Evolutionary conservation across 176 grass and related monocot genomes (phyloP).

Genomic region (Eleusine coracana): DNA sequence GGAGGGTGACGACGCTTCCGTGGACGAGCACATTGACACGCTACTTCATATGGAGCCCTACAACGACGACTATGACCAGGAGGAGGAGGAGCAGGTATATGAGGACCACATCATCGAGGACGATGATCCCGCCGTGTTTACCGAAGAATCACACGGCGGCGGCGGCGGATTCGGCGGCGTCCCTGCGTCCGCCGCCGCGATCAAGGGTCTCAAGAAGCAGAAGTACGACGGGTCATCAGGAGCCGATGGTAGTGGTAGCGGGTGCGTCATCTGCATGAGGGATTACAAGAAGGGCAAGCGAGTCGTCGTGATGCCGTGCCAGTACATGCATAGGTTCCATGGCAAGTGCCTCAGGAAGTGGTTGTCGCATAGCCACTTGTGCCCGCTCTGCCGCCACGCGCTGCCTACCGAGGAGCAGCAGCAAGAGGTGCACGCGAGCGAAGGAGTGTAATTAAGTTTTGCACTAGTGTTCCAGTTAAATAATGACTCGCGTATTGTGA

Average conservation of each 20-base stretch:
- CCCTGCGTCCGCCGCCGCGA: neutral
- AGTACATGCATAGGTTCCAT: neutral
- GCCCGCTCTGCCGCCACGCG: neutral
- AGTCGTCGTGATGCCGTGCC: neutral
- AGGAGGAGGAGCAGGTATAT: no score
- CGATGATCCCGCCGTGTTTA: no score
- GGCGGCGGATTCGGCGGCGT: neutral
- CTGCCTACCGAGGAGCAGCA: neutral
- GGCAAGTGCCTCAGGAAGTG: neutral
- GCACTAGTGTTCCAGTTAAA: no score
- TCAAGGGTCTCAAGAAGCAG: neutral
- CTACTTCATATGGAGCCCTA: no score
- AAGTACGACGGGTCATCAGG: neutral
- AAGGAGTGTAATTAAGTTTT: no score
- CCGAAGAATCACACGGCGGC: no score
- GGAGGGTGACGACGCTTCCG: no score
- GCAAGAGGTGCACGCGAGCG: no score
- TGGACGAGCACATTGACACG: no score
- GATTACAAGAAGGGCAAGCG: neutral
- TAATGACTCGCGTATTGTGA: no score
- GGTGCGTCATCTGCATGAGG: slow-evolving; percentile 7
- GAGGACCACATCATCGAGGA: no score
- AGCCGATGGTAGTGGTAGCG: neutral
- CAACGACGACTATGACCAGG: no score
- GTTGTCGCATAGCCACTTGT: neutral